These are phyloP conservation scores for Fusarium subtropicale DNA, from an alignment of 2,329 filamentous ascomycete genomes.

Conservation along the genomic window DNA sequence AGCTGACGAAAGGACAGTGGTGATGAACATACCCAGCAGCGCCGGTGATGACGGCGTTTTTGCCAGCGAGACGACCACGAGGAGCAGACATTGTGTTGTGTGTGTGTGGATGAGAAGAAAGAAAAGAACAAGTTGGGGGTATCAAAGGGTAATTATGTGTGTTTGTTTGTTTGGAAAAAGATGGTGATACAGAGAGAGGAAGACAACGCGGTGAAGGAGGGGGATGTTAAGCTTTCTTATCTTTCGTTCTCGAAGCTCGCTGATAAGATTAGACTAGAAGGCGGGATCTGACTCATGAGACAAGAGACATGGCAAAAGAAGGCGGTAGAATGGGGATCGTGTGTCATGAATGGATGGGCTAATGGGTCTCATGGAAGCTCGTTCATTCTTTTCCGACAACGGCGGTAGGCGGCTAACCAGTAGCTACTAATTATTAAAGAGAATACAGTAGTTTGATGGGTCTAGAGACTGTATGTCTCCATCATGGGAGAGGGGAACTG, in stretches of 20 bases:
- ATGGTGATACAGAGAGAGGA: slow-evolving; percentile 15
- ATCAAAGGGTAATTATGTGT: neutral
- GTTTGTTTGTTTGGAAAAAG: neutral
- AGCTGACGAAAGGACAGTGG: too few relatives aligned
- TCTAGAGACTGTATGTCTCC: slow-evolving; percentile 15
- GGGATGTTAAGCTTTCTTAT: slow-evolving; percentile 32
- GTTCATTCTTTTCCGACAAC: slow-evolving; percentile 31
- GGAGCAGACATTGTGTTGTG: slow-evolving; percentile 30
- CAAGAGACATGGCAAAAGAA: neutral
- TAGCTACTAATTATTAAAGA: slow-evolving; percentile 27
- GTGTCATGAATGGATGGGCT: neutral
- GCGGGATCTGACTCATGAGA: neutral
- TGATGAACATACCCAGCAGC: slow-evolving; percentile 78
- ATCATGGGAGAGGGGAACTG: slow-evolving; percentile 5
- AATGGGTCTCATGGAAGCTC: slow-evolving; percentile 3
- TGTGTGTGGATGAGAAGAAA: neutral
- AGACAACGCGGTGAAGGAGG: slow-evolving; percentile 7
- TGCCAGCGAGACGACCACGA: slow-evolving; percentile 66
- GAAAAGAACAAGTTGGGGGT: slow-evolving; percentile 5
- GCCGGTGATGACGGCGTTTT: slow-evolving; percentile 81
- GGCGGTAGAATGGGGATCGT: slow-evolving; percentile 1
- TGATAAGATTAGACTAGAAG: slow-evolving; percentile 25
- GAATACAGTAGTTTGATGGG: slow-evolving; percentile 22
- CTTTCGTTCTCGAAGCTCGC: slow-evolving; percentile 26
- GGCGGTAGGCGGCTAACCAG: slow-evolving; percentile 16